Conservation (phyloP, 257 asterid species). For the Perilla frutescens region DNA sequence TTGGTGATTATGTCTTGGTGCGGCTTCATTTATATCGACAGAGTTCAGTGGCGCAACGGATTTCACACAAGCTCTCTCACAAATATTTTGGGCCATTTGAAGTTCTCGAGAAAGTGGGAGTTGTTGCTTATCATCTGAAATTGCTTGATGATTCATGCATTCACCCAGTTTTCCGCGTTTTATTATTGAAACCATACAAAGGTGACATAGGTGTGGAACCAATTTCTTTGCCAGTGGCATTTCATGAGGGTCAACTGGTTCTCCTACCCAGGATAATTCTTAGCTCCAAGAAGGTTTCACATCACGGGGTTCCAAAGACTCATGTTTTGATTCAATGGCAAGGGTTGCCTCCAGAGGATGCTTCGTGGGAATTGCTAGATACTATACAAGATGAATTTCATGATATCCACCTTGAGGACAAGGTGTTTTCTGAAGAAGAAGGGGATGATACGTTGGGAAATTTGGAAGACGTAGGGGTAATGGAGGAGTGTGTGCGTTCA, state of each 20-base stretch:
- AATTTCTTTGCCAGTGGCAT: background rate
- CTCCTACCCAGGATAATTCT: background rate
- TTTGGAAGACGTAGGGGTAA: too few species aligned
- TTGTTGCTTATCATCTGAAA: background rate
- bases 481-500: too few species aligned
- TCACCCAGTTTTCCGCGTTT: background rate
- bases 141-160: background rate
- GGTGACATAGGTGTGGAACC: background rate
- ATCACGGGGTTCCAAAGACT: background rate
- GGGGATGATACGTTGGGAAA: background rate
- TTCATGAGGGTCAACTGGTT: background rate
- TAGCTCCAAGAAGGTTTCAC: too few species aligned
- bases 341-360: background rate
- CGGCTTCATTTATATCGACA: background rate
- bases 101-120: background rate
- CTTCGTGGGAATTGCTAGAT: background rate
- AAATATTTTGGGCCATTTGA: background rate
- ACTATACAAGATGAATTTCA: background rate
- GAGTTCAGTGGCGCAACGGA: background rate
- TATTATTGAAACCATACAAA: background rate
- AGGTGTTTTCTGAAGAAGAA: background rate
- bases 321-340: too few species aligned
- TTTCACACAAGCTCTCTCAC: background rate
- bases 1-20: background rate
- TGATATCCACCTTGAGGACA: background rate